Evolutionary conservation across 805 yeast genomes (phyloP).

Genomic region (Lipomyces lipofer): DNA sequence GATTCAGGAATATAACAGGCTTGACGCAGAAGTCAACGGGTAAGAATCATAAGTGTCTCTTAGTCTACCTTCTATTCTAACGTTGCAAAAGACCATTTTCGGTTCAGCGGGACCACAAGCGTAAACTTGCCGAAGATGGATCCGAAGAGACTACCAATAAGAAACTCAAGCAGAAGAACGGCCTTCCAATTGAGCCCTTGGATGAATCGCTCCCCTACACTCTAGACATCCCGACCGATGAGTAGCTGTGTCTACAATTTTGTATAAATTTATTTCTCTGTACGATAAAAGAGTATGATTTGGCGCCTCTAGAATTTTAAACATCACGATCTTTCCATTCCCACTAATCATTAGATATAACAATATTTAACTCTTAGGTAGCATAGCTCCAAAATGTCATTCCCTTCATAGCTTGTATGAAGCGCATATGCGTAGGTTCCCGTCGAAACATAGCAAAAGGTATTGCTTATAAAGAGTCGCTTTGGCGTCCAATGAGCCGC

Average conservation of each 20-base stretch:
- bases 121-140: constrained; percentile 17
- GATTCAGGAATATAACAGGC: constrained; percentile 26
- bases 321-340: too few relatives aligned
- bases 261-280: too few relatives aligned
- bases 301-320: too few relatives aligned
- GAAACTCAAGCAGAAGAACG: constrained; percentile 3
- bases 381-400: too few relatives aligned
- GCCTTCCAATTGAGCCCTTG: constrained; percentile 7
- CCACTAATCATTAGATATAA: too few relatives aligned
- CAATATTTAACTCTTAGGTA: too few relatives aligned
- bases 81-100: constrained; percentile 17
- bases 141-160: constrained; percentile 7
- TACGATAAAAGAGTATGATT: too few relatives aligned
- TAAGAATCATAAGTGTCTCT: not conserved
- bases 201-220: constrained; percentile 20
- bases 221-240: constrained; percentile 16
- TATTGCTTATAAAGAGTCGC: too few relatives aligned
- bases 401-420: too few relatives aligned
- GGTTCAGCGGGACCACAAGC: constrained; percentile 21
- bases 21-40: constrained; percentile 35
- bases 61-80: not conserved
- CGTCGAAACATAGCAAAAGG: too few relatives aligned
- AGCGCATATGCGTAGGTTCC: too few relatives aligned
- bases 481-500: constrained; percentile 71
- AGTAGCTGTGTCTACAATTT: not conserved